Base-by-base conservation (phyloP, 176 grass and related monocot genomes). In the Zoysia pacifica region DNA sequence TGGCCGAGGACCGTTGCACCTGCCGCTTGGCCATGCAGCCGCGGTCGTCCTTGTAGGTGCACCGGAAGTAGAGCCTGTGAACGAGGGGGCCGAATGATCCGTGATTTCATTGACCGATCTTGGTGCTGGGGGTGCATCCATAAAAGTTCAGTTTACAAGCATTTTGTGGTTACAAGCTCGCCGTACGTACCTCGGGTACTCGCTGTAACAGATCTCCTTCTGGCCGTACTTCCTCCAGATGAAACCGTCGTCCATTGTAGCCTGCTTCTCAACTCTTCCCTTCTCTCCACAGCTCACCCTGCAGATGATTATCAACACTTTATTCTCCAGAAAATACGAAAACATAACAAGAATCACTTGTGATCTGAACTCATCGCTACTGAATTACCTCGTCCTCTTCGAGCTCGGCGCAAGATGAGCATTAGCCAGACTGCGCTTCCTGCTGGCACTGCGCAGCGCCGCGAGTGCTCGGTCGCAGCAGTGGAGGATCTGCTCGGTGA, bases 151-250 rank as follows among this genome's bases (percentile, higher is more conserved):
- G 14, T 73, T 41, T 47, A 47, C 45, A n/a, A 2, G 70, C 18
- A 18, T 55, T 2, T 62, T 35, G n/a, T 37, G 48, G 35, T 47
- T 68, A 49, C 19, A 52, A 16, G 48, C 42, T 19, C 7, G 14
- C 2, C 8, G 2, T 47, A 47, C 8, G 11, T 1, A 85, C 87
- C 87, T 85, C 49, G 87, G 87, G 65, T 81, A 61, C 65, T 82
- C 85, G 53, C 73, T 75, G 37, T 69, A 48, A 0, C 56, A 38
- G 70, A 89, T 89, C 5, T 81, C 82, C 72, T 89, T 89, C 15
- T 89, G 87, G 4, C 87, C 87, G 55, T 89, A 89, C 74, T 89
- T 89, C 47, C 82, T 89, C 87, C 87, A 89, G n/a, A 83, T 48
- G 84, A 76, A 89, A 50, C 41, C 67, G 70, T 89, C 87, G 12